Evolutionary conservation across 345 rosid genomes (phyloP).

Genomic region (Gossypium herbaceum): DNA sequence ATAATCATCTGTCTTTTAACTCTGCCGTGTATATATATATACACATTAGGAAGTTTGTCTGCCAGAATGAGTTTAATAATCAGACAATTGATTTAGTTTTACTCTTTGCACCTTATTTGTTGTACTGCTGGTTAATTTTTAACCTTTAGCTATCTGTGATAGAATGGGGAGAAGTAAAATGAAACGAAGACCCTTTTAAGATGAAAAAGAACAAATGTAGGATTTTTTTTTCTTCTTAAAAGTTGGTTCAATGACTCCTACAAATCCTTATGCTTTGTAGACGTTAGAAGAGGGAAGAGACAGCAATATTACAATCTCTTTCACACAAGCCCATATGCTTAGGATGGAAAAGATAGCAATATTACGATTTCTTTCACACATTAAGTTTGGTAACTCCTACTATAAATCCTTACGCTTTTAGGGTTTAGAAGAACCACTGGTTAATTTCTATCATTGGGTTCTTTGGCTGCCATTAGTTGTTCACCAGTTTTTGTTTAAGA

Average conservation of each 20-base stretch:
- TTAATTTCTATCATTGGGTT: slow-evolving; percentile 4
- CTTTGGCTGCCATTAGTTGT: background rate
- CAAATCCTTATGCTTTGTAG: background rate
- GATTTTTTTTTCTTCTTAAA: no score
- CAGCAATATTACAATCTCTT: background rate
- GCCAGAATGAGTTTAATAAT: background rate
- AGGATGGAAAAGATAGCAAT: background rate
- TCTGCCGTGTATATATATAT: background rate
- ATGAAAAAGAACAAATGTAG: background rate
- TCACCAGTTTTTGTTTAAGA: background rate
- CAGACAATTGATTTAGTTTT: background rate
- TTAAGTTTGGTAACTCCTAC: background rate
- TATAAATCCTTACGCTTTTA: background rate
- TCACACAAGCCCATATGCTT: background rate
- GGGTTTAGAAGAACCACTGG: background rate
- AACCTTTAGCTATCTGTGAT: background rate
- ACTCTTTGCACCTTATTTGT: background rate
- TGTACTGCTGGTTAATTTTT: background rate
- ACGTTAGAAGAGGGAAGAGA: background rate
- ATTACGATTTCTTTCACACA: background rate
- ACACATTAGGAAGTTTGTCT: background rate
- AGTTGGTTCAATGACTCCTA: background rate
- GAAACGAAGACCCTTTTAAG: background rate
- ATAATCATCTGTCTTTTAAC: slow-evolving; percentile 15
- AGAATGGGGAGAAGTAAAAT: background rate